Evolutionary conservation across 257 asterid species (phyloP).

Genomic region (Haberlea rhodopensis): DNA sequence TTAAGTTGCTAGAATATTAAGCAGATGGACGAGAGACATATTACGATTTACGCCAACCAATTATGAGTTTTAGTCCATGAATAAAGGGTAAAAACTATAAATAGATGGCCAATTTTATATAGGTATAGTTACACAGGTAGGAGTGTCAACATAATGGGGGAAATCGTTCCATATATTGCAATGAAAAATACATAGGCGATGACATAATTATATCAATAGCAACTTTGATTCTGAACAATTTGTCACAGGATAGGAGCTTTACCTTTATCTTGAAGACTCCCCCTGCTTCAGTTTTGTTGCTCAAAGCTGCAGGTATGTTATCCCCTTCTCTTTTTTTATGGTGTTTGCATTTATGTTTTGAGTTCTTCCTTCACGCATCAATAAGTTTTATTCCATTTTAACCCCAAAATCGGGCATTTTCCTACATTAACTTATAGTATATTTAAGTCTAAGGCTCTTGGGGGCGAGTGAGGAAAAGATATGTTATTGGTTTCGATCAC

Average conservation of each 20-base stretch:
- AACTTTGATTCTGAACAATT: neutral
- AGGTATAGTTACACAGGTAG: neutral
- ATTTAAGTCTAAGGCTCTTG: neutral
- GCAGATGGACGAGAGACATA: neutral
- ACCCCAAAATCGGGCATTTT: neutral
- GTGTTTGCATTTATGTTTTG: neutral
- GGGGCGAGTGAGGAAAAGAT: neutral
- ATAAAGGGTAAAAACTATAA: too few relatives aligned
- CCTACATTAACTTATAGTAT: neutral
- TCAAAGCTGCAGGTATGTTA: constrained; percentile 58
- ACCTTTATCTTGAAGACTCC: constrained; percentile 95
- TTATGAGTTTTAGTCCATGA: neutral
- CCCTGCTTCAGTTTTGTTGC: constrained; percentile 91
- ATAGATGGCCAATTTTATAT: neutral
- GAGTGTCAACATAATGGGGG: too few relatives aligned
- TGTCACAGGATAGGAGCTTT: constrained; percentile 64
- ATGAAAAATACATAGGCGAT: too few relatives aligned
- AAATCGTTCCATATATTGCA: too few relatives aligned
- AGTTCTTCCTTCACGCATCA: neutral
- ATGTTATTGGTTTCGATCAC: neutral
- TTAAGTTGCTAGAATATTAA: neutral
- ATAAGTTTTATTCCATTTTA: neutral
- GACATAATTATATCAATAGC: neutral
- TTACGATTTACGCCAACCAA: neutral
- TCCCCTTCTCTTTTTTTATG: constrained; percentile 8